These are phyloP conservation scores for Saturnispora bothae DNA, from an alignment of 805 yeast genomes.

Conservation along the genomic window DNA sequence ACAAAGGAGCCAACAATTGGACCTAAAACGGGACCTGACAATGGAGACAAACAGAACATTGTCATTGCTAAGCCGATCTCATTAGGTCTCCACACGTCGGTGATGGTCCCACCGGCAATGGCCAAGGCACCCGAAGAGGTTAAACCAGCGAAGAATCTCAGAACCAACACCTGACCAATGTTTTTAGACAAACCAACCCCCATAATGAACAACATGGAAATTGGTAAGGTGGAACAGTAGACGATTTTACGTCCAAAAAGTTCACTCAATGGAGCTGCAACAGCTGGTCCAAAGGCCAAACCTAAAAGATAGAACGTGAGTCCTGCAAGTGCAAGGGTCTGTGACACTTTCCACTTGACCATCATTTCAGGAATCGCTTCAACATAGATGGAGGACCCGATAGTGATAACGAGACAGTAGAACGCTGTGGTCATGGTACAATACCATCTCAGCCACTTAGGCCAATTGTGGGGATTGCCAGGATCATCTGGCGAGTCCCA, in stretches of 20 bases:
- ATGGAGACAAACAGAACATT: conserved; percentile 68
- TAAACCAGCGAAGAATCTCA: conserved; percentile 66
- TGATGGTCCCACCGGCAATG: conserved; percentile 74
- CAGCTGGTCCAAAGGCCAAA: conserved; percentile 58
- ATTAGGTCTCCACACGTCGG: conserved; percentile 63
- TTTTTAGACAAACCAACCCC: conserved; percentile 60
- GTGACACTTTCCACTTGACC: conserved; percentile 38
- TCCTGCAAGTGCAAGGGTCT: conserved; percentile 56
- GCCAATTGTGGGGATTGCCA: conserved; percentile 64
- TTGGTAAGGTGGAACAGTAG: conserved; percentile 48
- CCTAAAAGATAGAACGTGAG: conserved; percentile 62
- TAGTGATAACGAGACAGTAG: conserved; percentile 57
- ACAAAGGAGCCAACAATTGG: conserved; percentile 70
- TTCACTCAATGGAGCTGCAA: conserved; percentile 67
- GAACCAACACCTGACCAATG: conserved; percentile 50
- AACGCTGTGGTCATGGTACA: conserved; percentile 55
- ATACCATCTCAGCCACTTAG: conserved; percentile 50
- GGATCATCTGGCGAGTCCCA: conserved; percentile 57
- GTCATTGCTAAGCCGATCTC: conserved; percentile 68
- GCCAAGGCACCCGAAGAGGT: conserved; percentile 77
- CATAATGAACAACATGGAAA: conserved; percentile 62
- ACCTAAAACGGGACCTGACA: conserved; percentile 71
- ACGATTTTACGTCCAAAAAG: conserved; percentile 56
- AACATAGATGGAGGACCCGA: conserved; percentile 67
- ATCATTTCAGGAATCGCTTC: conserved; percentile 50